Base-by-base conservation (phyloP, 2,329 filamentous ascomycete species). In the Stachybotrys elegans region DNA sequence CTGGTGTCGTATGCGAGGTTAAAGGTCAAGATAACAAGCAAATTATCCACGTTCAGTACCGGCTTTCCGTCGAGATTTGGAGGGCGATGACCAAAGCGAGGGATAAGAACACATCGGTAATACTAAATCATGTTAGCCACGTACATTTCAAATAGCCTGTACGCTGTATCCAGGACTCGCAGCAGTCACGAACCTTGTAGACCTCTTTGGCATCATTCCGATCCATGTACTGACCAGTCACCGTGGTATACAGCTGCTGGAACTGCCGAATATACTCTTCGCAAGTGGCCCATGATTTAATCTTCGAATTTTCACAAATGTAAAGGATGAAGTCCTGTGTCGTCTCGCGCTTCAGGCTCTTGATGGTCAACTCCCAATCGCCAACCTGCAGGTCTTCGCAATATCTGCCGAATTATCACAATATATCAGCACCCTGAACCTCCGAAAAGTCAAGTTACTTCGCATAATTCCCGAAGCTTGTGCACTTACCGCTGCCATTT, bases 1-100 rank as follows among this genome's bases (percentile, higher is more conserved):
- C 47, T 43, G 1, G 41, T 55, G 36, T 65, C 37, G 41, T 59
- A 63, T 2, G 43, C 40, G 22, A 62, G 58, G 23, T 63, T 65
- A 12, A 61, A 63, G 1, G 37, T 54, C 3, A 58, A 44, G 13
- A 65, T 50, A 7, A 51, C 42, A 16, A 46, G 37, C 5, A 60
- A 43, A 41, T 48, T 48, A 32, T 55, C 40, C 2, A 48, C 42
- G 25, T 53, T 52, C 5, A 57, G 43, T 6, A 61, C 54, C 16
- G 43, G 50, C 46, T 60, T 58, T 14, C 51, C 41, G 37, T 56
- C 19, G 13, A 51, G 50, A 34, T 60, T 61, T 1, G 47, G 54
- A 8, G 47, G 32, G 14, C 43, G 43, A 19, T 58, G 48, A n/a
- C 42, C 16, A 22, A 57, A 62, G 31, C 23, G 36, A 27, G 52